phyloP scores from a whole-genome alignment of 129 eudicot genomes.

The Silybum marianum region DNA sequence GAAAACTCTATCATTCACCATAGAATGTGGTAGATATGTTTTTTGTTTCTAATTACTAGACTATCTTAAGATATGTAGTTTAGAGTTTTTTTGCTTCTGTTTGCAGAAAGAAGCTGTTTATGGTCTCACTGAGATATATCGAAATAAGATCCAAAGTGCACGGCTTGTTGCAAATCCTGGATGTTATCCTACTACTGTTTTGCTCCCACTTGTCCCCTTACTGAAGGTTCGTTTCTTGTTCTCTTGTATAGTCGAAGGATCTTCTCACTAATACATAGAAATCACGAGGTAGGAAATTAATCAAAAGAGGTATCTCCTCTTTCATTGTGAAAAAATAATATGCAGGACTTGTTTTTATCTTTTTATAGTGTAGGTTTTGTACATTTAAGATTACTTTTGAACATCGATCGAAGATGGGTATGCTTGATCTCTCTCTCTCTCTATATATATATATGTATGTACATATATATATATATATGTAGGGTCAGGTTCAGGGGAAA shows the following conservation, averaged over 20 bases:
- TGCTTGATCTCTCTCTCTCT: too few relatives aligned
- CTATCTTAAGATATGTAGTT: not conserved
- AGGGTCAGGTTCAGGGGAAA: not conserved
- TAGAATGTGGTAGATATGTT: not conserved
- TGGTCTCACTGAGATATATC: conserved; percentile 86
- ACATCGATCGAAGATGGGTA: too few relatives aligned
- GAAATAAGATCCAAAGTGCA: conserved; percentile 75
- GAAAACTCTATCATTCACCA: not conserved
- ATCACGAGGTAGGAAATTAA: not conserved
- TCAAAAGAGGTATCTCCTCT: not conserved
- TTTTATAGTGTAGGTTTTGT: not conserved
- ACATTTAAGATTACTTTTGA: too few relatives aligned
- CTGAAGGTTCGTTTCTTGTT: conserved; percentile 54
- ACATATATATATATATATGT: too few relatives aligned
- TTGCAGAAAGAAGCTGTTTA: conserved; percentile 93
- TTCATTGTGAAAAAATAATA: not conserved
- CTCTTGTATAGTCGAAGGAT: conserved; percentile 7
- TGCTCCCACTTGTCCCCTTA: conserved; percentile 91
- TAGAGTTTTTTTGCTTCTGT: conserved; percentile 17
- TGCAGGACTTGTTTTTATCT: not conserved
- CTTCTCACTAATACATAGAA: not conserved
- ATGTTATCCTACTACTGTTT: conserved; percentile 93
- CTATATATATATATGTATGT: too few relatives aligned
- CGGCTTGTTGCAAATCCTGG: conserved; percentile 98
- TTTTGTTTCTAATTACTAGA: not conserved